Conservation (phyloP, 2,329 filamentous ascomycete species). For the Ophiostoma angusticollis region DNA sequence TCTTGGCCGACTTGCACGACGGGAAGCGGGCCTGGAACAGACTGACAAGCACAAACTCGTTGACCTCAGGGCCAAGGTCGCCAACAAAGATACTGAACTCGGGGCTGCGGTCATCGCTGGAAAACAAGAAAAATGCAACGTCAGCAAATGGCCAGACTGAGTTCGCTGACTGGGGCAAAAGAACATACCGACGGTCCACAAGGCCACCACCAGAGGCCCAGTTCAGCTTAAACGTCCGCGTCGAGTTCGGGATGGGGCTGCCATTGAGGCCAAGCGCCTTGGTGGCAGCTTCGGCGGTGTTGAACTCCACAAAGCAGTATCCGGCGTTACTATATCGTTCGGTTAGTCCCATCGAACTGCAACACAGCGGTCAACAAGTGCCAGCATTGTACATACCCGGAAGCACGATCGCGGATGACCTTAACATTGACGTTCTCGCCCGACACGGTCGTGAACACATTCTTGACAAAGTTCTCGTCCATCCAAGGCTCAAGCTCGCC, state of each 20-base stretch:
- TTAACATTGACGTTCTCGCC: slow-evolving; percentile 95
- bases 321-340: slow-evolving; percentile 83
- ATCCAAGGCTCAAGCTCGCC: slow-evolving; percentile 98
- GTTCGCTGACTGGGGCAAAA: not conserved
- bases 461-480: slow-evolving; percentile 96
- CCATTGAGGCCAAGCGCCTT: slow-evolving; percentile 90
- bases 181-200: slow-evolving; percentile 73
- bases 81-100: slow-evolving; percentile 98
- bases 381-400: slow-evolving; percentile 53
- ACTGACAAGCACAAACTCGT: slow-evolving; percentile 93
- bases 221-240: slow-evolving; percentile 95
- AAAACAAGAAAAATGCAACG: slow-evolving; percentile 5
- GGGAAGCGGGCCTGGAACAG: slow-evolving; percentile 94
- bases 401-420: slow-evolving; percentile 99
- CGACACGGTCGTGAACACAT: slow-evolving; percentile 76
- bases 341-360: no score
- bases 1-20: slow-evolving; percentile 98
- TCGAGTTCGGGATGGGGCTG: slow-evolving; percentile 80
- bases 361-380: not conserved
- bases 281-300: slow-evolving; percentile 66
- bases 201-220: slow-evolving; percentile 96
- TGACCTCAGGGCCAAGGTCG: slow-evolving; percentile 94
- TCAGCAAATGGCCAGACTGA: not conserved
- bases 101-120: slow-evolving; percentile 83
- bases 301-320: slow-evolving; percentile 97